Evolutionary conservation across 2,329 filamentous ascomycete genomes (phyloP).

Genomic region (Colletotrichum theobromicola): DNA sequence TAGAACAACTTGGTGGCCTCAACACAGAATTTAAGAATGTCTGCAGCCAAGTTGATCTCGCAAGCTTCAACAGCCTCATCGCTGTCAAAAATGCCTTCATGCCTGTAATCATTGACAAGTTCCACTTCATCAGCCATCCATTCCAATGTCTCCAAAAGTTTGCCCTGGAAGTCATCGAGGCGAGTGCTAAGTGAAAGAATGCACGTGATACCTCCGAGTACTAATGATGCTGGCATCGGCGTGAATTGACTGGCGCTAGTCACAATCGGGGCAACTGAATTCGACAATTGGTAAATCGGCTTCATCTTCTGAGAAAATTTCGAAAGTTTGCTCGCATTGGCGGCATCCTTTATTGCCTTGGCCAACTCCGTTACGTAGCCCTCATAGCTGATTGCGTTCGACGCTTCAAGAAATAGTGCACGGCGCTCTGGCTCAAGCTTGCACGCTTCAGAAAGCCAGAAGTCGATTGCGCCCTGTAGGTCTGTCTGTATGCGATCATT

Average conservation of each 20-base stretch:
- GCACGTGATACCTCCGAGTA: not conserved
- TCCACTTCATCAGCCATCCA: not conserved
- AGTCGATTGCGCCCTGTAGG: not conserved
- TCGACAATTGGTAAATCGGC: not conserved
- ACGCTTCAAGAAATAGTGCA: not conserved
- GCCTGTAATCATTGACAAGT: not conserved
- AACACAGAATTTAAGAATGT: not conserved
- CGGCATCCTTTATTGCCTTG: not conserved
- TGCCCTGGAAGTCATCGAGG: not conserved
- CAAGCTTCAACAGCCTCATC: not conserved
- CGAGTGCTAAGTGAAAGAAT: not conserved
- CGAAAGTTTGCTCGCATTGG: not conserved
- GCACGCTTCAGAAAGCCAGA: not conserved
- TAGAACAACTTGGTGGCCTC: not conserved
- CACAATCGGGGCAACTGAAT: not conserved
- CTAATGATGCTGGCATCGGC: not conserved
- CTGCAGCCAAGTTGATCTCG: not conserved
- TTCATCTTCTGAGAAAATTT: not conserved
- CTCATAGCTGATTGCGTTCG: not conserved
- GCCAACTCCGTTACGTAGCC: not conserved
- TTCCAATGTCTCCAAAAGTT: not conserved
- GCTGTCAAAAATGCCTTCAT: not conserved
- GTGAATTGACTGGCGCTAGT: not conserved
- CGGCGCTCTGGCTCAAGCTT: not conserved
- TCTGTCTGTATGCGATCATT: too few species aligned